Base-by-base conservation (phyloP, 495 filamentous ascomycete genomes). In the Aspergillus panamensis region DNA sequence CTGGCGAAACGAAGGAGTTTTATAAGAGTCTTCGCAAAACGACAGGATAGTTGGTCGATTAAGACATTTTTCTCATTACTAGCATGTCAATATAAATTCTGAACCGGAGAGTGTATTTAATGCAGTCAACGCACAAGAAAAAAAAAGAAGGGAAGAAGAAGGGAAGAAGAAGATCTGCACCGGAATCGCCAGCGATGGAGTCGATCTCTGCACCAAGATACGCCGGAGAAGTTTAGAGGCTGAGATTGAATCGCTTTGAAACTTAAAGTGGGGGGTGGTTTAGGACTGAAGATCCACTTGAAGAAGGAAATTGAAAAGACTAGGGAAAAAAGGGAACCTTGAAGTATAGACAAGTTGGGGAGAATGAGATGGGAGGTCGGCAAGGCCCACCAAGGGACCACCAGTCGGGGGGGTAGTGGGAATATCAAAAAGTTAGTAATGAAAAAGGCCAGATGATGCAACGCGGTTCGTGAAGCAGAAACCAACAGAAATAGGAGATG, bases 151-250 rank as follows among this genome's bases (percentile, higher is more conserved):
- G n/a, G 25, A 20, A 14, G 8, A 37, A 49, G 39, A 48, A 40
- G 44, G 30, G 32, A 16, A 31, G 30, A 19, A 39, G n/a, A 30
- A 14, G 29, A 44, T 32, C 25, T 33, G 47, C 35, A 19, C 19
- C 1, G 43, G 45, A 14, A 52, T 37, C 35, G 56, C 48, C 20
- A 49, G 31, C 14, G 29, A n/a, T 13, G 25, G 20, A 31, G 25
- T 7, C 56, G 40, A 58, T 49, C 49, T 52, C 25, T 52, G 48
- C 8, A 14, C 48, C 56, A 52, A 52, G 56, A 58, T 45, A 39
- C 40, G 48, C 55, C 48, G 51, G 55, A 17, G 21, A 33, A 45
- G 50, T 51, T 40, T 44, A 57, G 55, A 45, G 42, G 40, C 47
- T 32, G 3, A 51, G 29, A 25, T 14, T 49, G 10, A 30, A 49